A percentile compares a stretch with the other conserved stretches of the same genome.
These are phyloP conservation scores for Linum tenue DNA, from an alignment of 345 rosid species.

Conservation along the genomic window DNA sequence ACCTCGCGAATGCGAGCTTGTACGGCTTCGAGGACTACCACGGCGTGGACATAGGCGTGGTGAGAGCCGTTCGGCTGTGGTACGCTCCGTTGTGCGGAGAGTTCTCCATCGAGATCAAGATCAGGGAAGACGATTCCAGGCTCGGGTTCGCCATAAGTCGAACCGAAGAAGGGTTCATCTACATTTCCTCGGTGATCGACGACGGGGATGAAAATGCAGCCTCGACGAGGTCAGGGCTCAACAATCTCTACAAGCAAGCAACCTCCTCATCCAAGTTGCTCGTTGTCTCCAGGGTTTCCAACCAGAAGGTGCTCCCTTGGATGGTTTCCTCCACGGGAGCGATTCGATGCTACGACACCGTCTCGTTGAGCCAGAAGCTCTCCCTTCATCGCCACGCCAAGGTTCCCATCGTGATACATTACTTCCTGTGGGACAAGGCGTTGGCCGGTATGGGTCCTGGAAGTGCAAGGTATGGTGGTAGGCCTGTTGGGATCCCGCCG, in stretches of 20 bases:
- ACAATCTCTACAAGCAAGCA: slow-evolving; percentile 54
- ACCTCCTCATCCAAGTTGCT: slow-evolving; percentile 41
- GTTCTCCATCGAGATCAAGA: slow-evolving; percentile 53
- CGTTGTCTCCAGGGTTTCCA: slow-evolving; percentile 64
- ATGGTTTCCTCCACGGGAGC: slow-evolving; percentile 87
- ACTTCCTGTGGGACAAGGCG: slow-evolving; percentile 55
- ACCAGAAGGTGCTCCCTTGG: slow-evolving; percentile 89
- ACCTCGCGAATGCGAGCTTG: slow-evolving; percentile 61
- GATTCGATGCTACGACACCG: slow-evolving; percentile 67
- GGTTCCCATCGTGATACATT: slow-evolving; percentile 53
- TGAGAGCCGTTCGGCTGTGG: slow-evolving; percentile 92
- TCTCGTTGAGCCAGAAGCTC: slow-evolving; percentile 85
- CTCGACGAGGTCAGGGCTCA: slow-evolving; percentile 69
- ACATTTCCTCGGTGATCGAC: slow-evolving; percentile 70
- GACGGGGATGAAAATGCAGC: slow-evolving; percentile 46
- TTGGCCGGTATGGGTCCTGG: slow-evolving; percentile 11
- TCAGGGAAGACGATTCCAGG: slow-evolving; percentile 62
- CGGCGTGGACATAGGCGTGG: slow-evolving; percentile 93
- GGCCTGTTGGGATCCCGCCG: slow-evolving; percentile 26
- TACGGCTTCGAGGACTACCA: slow-evolving; percentile 98
- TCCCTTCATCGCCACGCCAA: slow-evolving; percentile 86
- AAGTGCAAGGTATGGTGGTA: slow-evolving; percentile 19
- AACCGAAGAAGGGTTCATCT: slow-evolving; percentile 96
- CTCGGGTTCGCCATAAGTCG: slow-evolving; percentile 98
- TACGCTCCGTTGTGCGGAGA: slow-evolving; percentile 70